Evolutionary conservation across 805 yeast species (phyloP).

Genomic region (Metschnikowia borealis): DNA sequence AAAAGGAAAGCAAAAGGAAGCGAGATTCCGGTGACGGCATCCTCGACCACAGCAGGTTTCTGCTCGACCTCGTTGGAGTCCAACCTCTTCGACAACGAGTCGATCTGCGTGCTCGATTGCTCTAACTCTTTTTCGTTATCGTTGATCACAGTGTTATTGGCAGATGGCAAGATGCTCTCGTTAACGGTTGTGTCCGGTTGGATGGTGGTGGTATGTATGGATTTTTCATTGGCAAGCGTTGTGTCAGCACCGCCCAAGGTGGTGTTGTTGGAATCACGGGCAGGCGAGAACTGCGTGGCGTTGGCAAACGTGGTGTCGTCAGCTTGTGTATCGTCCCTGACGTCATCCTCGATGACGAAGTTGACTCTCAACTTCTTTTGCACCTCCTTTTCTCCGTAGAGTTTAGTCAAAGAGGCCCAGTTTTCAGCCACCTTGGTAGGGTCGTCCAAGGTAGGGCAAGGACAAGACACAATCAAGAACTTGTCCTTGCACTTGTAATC

Average conservation of each 20-base stretch:
- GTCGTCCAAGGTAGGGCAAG: conserved; percentile 61
- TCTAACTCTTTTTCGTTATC: conserved; percentile 30
- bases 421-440: conserved; percentile 56
- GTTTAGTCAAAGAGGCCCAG: conserved; percentile 72
- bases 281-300: conserved; percentile 19
- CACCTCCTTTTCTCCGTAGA: conserved; percentile 49
- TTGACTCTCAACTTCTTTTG: conserved; percentile 67
- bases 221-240: conserved; percentile 12
- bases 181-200: conserved; percentile 6
- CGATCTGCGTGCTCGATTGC: conserved; percentile 40
- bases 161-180: conserved; percentile 8
- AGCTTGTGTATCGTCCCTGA: conserved; percentile 15
- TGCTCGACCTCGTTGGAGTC: conserved; percentile 34
- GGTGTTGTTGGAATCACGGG: conserved; percentile 10
- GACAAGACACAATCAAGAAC: conserved; percentile 83
- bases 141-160: conserved; percentile 7
- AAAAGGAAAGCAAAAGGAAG: conserved; percentile 49
- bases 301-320: conserved; percentile 19
- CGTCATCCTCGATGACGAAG: conserved; percentile 37
- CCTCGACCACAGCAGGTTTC: conserved; percentile 18
- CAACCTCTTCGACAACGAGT: conserved; percentile 41
- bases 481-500: conserved; percentile 86
- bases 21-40: conserved; percentile 47
- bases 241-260: conserved; percentile 15
- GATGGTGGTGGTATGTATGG: conserved; percentile 5